phyloP scores from a whole-genome alignment of 2,329 filamentous ascomycete species.

The Penicillium carneum region DNA sequence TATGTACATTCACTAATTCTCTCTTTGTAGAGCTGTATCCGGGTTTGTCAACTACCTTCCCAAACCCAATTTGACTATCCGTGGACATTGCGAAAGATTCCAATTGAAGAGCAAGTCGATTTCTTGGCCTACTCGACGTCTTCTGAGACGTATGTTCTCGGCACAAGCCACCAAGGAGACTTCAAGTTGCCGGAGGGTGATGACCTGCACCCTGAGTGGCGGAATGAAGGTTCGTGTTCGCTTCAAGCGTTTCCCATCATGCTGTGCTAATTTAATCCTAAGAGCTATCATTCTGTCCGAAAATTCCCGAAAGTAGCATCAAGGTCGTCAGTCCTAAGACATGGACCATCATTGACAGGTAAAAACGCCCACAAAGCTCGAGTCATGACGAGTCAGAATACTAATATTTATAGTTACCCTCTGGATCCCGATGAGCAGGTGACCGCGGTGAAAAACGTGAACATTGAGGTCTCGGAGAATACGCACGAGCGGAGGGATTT shows the following conservation, averaged over 20 bases:
- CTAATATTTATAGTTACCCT: constrained; percentile 57
- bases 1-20: constrained; percentile 22
- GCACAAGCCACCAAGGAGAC: constrained; percentile 69
- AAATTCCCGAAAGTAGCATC: constrained; percentile 73
- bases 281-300: constrained; percentile 68
- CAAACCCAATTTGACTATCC: constrained; percentile 76
- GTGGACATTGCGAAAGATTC: constrained; percentile 75
- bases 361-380: constrained; percentile 22
- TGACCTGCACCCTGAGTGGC: constrained; percentile 81
- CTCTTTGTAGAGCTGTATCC: constrained; percentile 66
- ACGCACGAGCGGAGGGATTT: constrained; percentile 86
- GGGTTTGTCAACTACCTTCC: constrained; percentile 74
- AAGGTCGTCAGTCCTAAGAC: constrained; percentile 80
- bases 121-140: constrained; percentile 78
- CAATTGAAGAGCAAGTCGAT: constrained; percentile 73
- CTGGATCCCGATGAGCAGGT: constrained; percentile 78
- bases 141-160: constrained; percentile 77
- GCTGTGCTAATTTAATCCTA: constrained; percentile 20
- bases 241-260: background rate
- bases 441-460: constrained; percentile 81
- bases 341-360: constrained; percentile 78
- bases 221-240: constrained; percentile 67
- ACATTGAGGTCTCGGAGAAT: constrained; percentile 87
- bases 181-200: constrained; percentile 89
- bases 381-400: background rate